Percentiles rank a stretch among this genome's conserved stretches.
phyloP scores from a whole-genome alignment of 2,329 filamentous ascomycete genomes.

The Sodiomyces alkalinus region DNA sequence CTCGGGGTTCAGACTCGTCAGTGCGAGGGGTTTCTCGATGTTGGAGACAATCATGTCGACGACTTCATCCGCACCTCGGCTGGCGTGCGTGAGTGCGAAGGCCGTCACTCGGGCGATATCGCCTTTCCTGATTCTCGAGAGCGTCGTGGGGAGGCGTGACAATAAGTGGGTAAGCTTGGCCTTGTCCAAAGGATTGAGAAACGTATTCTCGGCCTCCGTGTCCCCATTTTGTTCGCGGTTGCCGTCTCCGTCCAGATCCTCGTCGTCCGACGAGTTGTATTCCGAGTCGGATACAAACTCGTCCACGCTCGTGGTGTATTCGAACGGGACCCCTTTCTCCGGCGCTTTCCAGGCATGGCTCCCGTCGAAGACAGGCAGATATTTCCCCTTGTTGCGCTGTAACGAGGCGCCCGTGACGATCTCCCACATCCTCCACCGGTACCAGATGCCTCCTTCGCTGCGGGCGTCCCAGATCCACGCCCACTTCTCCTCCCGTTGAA shows the following conservation, averaged over 20 bases:
- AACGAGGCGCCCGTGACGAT: conserved; percentile 52
- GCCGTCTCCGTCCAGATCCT: conserved; percentile 50
- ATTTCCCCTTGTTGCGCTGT: conserved; percentile 31
- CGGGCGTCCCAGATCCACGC: conserved; percentile 86
- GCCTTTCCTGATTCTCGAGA: conserved; percentile 62
- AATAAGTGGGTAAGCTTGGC: conserved; percentile 74
- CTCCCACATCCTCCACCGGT: conserved; percentile 84
- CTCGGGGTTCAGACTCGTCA: conserved; percentile 49
- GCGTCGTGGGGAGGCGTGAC: conserved; percentile 63
- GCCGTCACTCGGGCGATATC: conserved; percentile 75
- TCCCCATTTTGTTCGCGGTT: conserved; percentile 28
- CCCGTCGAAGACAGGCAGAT: conserved; percentile 57
- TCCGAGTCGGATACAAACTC: conserved; percentile 74
- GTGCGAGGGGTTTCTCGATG: conserved; percentile 59
- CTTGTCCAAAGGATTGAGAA: conserved; percentile 70
- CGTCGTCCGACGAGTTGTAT: conserved; percentile 77
- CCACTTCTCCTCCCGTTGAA: conserved; percentile 80
- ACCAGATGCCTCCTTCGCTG: conserved; percentile 71
- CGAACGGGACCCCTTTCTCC: conserved; percentile 58
- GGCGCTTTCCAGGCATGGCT: conserved; percentile 66
- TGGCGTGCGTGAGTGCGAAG: conserved; percentile 81
- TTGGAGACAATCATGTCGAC: conserved; percentile 81
- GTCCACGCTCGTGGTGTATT: conserved; percentile 61
- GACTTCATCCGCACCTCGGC: conserved; percentile 73
- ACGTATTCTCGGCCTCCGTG: conserved; percentile 37